Conservation (phyloP, 2,329 filamentous ascomycete genomes). For the Colletotrichum falcatum region DNA sequence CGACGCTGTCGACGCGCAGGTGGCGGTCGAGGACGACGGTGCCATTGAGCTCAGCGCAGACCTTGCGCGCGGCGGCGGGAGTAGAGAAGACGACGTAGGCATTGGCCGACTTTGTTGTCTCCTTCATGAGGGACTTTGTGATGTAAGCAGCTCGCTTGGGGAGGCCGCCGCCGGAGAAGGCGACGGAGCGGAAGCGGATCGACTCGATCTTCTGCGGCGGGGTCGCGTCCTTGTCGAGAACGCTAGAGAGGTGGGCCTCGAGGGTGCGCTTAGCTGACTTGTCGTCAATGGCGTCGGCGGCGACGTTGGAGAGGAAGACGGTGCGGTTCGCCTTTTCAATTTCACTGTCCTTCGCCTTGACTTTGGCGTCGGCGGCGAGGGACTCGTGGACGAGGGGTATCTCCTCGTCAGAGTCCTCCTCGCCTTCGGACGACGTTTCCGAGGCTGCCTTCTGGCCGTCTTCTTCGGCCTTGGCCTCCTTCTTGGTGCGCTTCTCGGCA, state of each 20-base stretch:
- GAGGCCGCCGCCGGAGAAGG: slow-evolving; percentile 80
- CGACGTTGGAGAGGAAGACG: slow-evolving; percentile 93
- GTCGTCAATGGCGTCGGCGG: slow-evolving; percentile 82
- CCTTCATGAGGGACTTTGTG: slow-evolving; percentile 88
- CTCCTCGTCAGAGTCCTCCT: slow-evolving; percentile 54
- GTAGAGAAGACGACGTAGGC: slow-evolving; percentile 93
- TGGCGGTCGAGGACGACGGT: slow-evolving; percentile 87
- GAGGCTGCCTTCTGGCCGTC: slow-evolving; percentile 59
- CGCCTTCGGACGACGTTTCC: slow-evolving; percentile 51
- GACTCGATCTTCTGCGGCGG: slow-evolving; percentile 83
- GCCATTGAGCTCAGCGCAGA: slow-evolving; percentile 83
- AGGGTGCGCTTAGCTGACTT: slow-evolving; percentile 85
- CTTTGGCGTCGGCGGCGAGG: slow-evolving; percentile 64
- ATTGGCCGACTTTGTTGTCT: slow-evolving; percentile 92
- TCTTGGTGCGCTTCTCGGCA: slow-evolving; percentile 66
- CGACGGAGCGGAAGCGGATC: slow-evolving; percentile 92
- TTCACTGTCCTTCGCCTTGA: slow-evolving; percentile 62
- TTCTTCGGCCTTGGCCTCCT: slow-evolving; percentile 55
- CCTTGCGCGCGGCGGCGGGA: slow-evolving; percentile 78
- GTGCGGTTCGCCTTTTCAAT: slow-evolving; percentile 90
- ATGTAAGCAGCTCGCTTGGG: slow-evolving; percentile 97
- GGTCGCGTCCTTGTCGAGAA: slow-evolving; percentile 67
- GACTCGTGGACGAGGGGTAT: slow-evolving; percentile 68
- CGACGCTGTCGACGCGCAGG: slow-evolving; percentile 89
- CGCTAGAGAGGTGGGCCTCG: slow-evolving; percentile 81